phyloP scores from a whole-genome alignment of 176 grass and related monocot species.

The Hyparrhenia diplandra region DNA sequence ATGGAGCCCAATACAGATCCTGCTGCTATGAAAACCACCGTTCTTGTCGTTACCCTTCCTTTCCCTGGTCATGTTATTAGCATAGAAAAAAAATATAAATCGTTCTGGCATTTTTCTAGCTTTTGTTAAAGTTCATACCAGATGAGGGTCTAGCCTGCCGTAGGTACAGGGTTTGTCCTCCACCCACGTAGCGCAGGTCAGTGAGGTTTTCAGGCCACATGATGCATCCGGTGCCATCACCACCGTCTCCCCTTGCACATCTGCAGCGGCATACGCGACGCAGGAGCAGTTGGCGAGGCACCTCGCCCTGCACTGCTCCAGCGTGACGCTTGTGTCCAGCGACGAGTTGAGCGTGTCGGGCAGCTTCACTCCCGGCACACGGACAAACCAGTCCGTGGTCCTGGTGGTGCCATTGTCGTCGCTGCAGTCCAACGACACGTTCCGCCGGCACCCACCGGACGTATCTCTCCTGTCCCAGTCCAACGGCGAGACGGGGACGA shows the following conservation, averaged over 20 bases:
- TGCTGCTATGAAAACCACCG: not conserved
- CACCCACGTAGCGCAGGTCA: constrained; percentile 9
- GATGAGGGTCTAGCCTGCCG: too few species aligned
- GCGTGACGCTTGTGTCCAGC: not conserved
- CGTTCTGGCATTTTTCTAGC: too few species aligned
- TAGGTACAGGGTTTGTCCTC: not conserved
- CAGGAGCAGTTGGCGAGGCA: constrained; percentile 46
- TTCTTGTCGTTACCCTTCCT: not conserved
- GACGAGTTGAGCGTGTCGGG: not conserved
- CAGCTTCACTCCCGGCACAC: constrained; percentile 27
- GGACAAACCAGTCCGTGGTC: not conserved
- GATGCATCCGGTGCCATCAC: not conserved
- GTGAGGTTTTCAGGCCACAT: not conserved
- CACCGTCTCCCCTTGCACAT: not conserved
- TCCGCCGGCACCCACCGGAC: constrained; percentile 27
- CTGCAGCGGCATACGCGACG: constrained; percentile 20
- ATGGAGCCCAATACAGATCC: not conserved
- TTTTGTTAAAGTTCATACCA: too few species aligned
- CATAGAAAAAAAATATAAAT: too few species aligned
- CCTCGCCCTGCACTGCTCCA: constrained; percentile 20
- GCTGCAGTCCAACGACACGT: constrained; percentile 2
- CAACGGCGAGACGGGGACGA: not conserved
- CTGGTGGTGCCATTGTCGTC: not conserved
- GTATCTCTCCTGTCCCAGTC: not conserved
- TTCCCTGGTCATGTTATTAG: too few species aligned